Base-by-base conservation (phyloP, 352 stramenopile species). In the Pythium myriotylum region DNA sequence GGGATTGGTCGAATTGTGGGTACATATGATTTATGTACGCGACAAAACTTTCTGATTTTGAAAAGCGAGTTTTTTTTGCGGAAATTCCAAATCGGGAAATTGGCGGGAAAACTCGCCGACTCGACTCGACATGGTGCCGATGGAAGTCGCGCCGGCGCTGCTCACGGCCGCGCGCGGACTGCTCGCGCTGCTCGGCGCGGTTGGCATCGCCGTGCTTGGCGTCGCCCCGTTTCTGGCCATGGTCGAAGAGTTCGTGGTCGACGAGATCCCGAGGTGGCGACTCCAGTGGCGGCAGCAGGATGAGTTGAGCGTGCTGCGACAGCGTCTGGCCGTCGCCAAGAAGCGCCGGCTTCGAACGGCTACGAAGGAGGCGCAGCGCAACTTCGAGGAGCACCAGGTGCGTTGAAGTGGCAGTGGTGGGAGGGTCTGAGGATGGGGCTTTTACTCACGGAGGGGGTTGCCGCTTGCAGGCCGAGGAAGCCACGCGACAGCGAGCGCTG, bases 1-100 rank as follows among this genome's bases (percentile, higher is more conserved):
- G 0, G 51, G 48, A 69, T 64, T 69, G 62, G 62, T 16, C 27
- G 29, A 63, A 69, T 60, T 9, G n/a, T n/a, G n/a, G n/a, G n/a
- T n/a, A n/a, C n/a, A n/a, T n/a, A n/a, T n/a, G n/a, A n/a, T n/a
- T n/a, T n/a, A n/a, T n/a, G n/a, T n/a, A n/a, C n/a, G n/a, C n/a
- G n/a, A n/a, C n/a, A n/a, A n/a, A n/a, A n/a, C n/a, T n/a, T n/a
- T n/a, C n/a, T n/a, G n/a, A n/a, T n/a, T n/a, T n/a, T n/a, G n/a
- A n/a, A n/a, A n/a, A n/a, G n/a, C n/a, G n/a, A n/a, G n/a, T n/a
- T n/a, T n/a, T n/a, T n/a, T n/a, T n/a, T n/a, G n/a, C n/a, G n/a
- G n/a, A n/a, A n/a, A n/a, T n/a, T n/a, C n/a, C n/a, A 3, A 41
- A 42, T 53, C 2, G 17, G 2, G 13, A 16, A 23, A 43, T 62